A percentile compares a stretch with the other conserved stretches of the same genome.
phyloP scores from a whole-genome alignment of 177 flowering plant species.

The Vitis hybrid region DNA sequence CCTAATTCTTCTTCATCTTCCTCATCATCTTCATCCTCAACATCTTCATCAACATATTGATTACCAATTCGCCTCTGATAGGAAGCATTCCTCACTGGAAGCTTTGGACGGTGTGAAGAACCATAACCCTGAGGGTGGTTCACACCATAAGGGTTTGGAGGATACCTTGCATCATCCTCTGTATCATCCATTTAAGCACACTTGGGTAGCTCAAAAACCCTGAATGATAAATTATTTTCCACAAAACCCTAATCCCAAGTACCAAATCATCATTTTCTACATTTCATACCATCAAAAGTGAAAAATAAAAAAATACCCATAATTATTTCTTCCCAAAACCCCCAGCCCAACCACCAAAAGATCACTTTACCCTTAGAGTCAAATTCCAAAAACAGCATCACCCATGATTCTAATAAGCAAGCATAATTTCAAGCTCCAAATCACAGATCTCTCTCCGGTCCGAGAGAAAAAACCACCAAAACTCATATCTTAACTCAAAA shows the following conservation, averaged over 20 bases:
- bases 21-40: slow-evolving; percentile 27
- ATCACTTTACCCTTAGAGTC: not conserved
- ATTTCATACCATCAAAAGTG: not conserved
- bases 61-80: slow-evolving; percentile 23
- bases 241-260: slow-evolving; percentile 4
- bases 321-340: slow-evolving; percentile 5
- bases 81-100: slow-evolving; percentile 19
- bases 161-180: slow-evolving; percentile 62
- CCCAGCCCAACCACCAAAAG: not conserved
- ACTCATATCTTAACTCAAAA: not conserved
- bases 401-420: too few relatives aligned
- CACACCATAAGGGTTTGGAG: slow-evolving; percentile 33
- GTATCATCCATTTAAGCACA: slow-evolving; percentile 50
- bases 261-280: not conserved
- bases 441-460: not conserved
- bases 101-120: slow-evolving; percentile 33
- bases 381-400: not conserved
- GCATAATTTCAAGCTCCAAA: not conserved
- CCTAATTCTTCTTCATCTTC: slow-evolving; percentile 25
- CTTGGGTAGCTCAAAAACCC: not conserved
- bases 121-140: slow-evolving; percentile 33
- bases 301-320: not conserved
- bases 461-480: slow-evolving; percentile 1
- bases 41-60: slow-evolving; percentile 30
- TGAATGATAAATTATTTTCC: not conserved